phyloP scores from a whole-genome alignment of 106 monocot species.

The Acanthochlamys bracteata region DNA sequence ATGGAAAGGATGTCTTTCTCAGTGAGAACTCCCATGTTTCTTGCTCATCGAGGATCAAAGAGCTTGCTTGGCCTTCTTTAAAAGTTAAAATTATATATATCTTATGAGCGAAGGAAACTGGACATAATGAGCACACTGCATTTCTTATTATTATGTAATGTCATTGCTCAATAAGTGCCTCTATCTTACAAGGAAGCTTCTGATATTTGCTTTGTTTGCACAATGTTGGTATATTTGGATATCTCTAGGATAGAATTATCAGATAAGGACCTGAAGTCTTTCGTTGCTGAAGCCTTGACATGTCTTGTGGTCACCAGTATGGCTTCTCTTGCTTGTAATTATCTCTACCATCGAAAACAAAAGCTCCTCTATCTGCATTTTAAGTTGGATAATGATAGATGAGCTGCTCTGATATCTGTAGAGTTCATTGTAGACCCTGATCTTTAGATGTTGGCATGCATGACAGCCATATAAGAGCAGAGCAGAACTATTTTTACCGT shows the following conservation, averaged over 20 bases:
- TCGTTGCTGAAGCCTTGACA: slow-evolving; percentile 58
- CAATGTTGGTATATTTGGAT: slow-evolving; percentile 90
- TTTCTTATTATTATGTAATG: too few relatives aligned
- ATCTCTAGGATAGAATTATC: slow-evolving; percentile 68
- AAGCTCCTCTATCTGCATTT: neutral
- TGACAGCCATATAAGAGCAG: neutral
- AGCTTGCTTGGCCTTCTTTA: too few relatives aligned
- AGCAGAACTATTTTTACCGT: neutral
- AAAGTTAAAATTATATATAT: too few relatives aligned
- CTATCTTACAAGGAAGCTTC: neutral
- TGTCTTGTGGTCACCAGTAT: slow-evolving; percentile 90
- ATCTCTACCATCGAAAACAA: neutral
- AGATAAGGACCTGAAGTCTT: slow-evolving; percentile 57
- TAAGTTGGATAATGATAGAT: too few relatives aligned
- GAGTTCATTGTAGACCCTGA: too few relatives aligned
- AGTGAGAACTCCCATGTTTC: too few relatives aligned
- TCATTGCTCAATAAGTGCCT: neutral
- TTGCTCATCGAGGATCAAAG: too few relatives aligned
- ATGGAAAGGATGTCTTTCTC: too few relatives aligned
- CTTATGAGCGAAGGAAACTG: too few relatives aligned
- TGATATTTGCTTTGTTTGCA: slow-evolving; percentile 18
- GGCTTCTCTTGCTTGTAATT: neutral
- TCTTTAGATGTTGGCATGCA: too few relatives aligned
- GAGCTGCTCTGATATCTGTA: too few relatives aligned
- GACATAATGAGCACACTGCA: too few relatives aligned